Evolutionary conservation across 2,329 filamentous ascomycete genomes (phyloP).

Genomic region (Fusarium continuum): DNA sequence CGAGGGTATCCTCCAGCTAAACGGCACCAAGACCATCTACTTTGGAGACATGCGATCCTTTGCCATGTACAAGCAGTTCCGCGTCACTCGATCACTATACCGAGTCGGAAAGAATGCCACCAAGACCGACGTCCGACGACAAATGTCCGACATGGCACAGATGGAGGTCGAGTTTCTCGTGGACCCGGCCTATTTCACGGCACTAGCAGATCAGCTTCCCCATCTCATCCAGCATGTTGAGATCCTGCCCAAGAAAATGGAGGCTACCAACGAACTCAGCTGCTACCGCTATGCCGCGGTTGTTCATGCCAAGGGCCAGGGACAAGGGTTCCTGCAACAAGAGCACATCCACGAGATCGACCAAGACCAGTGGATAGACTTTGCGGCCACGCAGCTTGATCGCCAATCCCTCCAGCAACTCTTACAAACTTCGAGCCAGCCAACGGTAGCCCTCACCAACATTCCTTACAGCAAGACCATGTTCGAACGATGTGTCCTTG

Average conservation of each 20-base stretch:
- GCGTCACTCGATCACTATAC: conserved; percentile 21
- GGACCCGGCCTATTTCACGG: conserved; percentile 42
- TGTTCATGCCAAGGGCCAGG: too few species aligned
- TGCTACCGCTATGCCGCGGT: conserved; percentile 44
- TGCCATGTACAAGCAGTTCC: conserved; percentile 33
- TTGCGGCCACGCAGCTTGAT: background rate
- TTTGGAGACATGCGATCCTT: conserved; percentile 38
- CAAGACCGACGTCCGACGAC: conserved; percentile 6
- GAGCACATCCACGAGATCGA: background rate
- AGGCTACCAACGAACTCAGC: conserved; percentile 45
- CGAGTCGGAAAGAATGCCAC: background rate
- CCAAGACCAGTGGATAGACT: conserved; percentile 34
- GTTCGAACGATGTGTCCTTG: conserved; percentile 39
- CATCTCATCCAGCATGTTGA: conserved; percentile 41
- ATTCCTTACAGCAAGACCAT: conserved; percentile 46
- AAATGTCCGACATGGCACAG: too few species aligned
- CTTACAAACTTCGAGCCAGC: too few species aligned
- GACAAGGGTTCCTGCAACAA: too few species aligned
- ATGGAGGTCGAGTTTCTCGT: conserved; percentile 38
- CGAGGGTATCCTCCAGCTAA: conserved; percentile 16
- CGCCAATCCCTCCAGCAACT: too few species aligned
- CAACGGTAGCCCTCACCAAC: conserved; percentile 27
- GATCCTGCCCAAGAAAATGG: conserved; percentile 44
- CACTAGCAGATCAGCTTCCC: conserved; percentile 17
- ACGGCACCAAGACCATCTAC: conserved; percentile 20